Conservation (phyloP, 164 flowering plant species). For the Stephania japonica region DNA sequence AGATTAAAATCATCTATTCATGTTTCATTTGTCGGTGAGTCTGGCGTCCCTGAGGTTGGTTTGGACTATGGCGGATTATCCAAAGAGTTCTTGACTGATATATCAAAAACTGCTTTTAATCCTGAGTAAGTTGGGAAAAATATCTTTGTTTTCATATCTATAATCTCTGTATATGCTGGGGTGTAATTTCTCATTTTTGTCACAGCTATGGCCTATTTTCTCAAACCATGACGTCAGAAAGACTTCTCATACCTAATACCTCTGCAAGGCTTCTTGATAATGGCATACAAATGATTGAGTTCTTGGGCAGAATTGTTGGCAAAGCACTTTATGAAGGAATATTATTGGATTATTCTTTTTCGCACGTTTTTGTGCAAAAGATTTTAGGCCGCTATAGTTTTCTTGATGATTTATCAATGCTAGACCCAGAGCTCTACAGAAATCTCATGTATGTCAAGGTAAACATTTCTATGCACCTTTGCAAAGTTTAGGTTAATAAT, state of each 20-base stretch:
- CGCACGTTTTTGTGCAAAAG: constrained; percentile 95
- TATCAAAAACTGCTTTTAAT: constrained; percentile 78
- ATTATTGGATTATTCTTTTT: constrained; percentile 88
- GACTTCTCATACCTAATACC: constrained; percentile 77
- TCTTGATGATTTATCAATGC: constrained; percentile 91
- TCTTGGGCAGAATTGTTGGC: constrained; percentile 96
- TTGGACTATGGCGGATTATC: constrained; percentile 97
- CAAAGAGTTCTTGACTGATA: constrained; percentile 92
- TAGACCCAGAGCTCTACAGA: constrained; percentile 93
- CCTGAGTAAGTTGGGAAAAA: constrained; percentile 60
- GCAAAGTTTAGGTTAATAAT: neutral
- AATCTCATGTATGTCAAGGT: constrained; percentile 97
- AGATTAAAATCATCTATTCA: constrained; percentile 76
- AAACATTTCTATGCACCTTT: constrained; percentile 13
- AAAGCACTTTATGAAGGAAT: constrained; percentile 99
- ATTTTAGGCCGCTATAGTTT: constrained; percentile 97
- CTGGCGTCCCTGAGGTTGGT: constrained; percentile 98
- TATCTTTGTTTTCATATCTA: neutral
- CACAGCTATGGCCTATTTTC: constrained; percentile 82
- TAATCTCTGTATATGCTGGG: neutral
- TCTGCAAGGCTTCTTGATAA: constrained; percentile 74
- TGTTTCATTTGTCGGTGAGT: constrained; percentile 95
- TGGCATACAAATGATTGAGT: constrained; percentile 92
- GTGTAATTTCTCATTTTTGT: constrained; percentile 6
- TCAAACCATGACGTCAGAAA: constrained; percentile 82